phyloP scores from a whole-genome alignment of 768 basidiomycete genomes.

The Krasilnikovozyma curviuscula region DNA sequence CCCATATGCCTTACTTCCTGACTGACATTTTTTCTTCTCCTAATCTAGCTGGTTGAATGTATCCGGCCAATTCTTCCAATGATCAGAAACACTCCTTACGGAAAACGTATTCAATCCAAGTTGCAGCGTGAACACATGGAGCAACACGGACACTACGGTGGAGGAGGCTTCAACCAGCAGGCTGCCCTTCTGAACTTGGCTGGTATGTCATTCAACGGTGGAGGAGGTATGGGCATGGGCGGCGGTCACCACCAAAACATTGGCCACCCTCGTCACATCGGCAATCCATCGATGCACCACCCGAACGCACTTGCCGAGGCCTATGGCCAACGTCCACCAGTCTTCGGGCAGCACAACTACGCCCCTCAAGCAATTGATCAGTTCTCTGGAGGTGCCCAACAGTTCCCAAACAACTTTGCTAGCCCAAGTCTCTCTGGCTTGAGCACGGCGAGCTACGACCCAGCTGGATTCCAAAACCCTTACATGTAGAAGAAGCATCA shows the following conservation, averaged over 20 bases:
- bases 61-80: constrained; percentile 96
- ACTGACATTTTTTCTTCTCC: neutral
- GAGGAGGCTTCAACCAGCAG: constrained; percentile 12
- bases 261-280: constrained; percentile 22
- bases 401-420: no score
- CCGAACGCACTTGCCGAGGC: constrained; percentile 27
- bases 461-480: no score
- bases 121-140: constrained; percentile 84
- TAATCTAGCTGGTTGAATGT: constrained; percentile 60
- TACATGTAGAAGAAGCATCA: no score
- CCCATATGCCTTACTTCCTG: neutral
- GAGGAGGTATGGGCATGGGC: constrained; percentile 4
- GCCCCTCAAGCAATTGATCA: no score
- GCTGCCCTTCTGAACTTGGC: constrained; percentile 14
- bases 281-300: constrained; percentile 26
- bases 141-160: constrained; percentile 17
- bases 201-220: no score
- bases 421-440: no score
- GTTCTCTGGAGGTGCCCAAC: no score
- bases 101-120: constrained; percentile 97
- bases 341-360: neutral
- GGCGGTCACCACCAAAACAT: constrained; percentile 6
- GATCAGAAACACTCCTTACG: constrained; percentile 97
- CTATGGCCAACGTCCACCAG: constrained; percentile 17
- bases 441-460: no score